Evolutionary conservation across 768 basidiomycete genomes (phyloP).

Genomic region (Tylopilus intermedius): DNA sequence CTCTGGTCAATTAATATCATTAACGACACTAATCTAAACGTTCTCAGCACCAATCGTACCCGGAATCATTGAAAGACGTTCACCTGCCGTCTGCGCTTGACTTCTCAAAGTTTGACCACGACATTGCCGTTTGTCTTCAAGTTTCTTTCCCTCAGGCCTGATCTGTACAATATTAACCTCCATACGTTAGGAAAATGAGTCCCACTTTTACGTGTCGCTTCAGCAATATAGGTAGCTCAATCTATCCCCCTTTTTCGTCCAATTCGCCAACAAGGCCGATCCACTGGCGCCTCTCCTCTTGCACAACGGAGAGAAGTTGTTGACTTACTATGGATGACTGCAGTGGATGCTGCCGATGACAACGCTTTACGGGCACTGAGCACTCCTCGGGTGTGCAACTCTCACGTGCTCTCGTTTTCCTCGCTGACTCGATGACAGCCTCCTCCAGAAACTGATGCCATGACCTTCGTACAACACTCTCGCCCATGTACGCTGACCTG

Average conservation of each 20-base stretch:
- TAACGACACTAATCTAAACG: not conserved
- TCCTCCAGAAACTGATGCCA: too few relatives aligned
- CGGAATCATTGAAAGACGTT: conserved; percentile 59
- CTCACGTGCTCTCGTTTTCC: not conserved
- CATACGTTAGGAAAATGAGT: conserved; percentile 60
- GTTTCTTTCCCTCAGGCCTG: too few relatives aligned
- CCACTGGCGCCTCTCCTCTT: conserved; percentile 70
- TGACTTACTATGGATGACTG: conserved; percentile 57
- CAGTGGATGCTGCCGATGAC: conserved; percentile 57
- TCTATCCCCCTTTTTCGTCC: conserved; percentile 68
- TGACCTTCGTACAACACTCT: too few relatives aligned
- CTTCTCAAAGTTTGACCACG: conserved; percentile 52
- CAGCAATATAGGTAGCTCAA: conserved; percentile 78
- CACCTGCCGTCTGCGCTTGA: conserved; percentile 65
- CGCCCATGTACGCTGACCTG: too few relatives aligned
- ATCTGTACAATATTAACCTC: not conserved
- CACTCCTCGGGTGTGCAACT: conserved; percentile 67
- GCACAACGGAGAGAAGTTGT: conserved; percentile 70
- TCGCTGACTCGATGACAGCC: conserved; percentile 12
- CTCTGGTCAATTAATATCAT: not conserved
- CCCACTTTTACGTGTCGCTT: conserved; percentile 72
- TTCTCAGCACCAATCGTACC: conserved; percentile 67
- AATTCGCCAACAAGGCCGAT: conserved; percentile 59
- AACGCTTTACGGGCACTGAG: conserved; percentile 67
- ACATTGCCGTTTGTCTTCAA: conserved; percentile 49